Base-by-base conservation (phyloP, 768 basidiomycete species). In the Tephrocybe sp. region DNA sequence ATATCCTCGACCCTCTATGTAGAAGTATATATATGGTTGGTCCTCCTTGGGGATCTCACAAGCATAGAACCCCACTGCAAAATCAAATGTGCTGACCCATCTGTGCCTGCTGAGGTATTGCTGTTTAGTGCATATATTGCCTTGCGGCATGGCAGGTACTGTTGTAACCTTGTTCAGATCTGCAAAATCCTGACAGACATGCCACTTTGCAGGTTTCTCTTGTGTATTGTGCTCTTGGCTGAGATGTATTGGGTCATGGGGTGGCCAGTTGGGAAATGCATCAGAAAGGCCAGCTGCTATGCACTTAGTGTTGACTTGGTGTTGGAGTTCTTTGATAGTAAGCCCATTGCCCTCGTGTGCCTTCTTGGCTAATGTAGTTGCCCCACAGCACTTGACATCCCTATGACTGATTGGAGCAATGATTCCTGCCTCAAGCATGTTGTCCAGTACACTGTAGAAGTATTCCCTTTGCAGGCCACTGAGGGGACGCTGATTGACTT, bases 101-200 rank as follows among this genome's bases (percentile, higher is more conserved):
- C 65, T 28, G 41, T 77, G 70, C 0, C 76, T 74, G 1, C 59
- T 61, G 0, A 76, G 55, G 0, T 55, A 7, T 28, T 67, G 62
- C 40, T 78, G 74, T 43, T 76, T 78, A 0, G 62, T 58, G 0
- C 57, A 40, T 0, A 78, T 70, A 54, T 78, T 65, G 0, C 76
- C 70, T 25, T 71, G 68, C 0, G 61, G 65, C 50, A 73, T 52
- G 5, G 67, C 56, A 0, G 65, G 58, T 1, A 69, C 57, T 32
- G 65, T 46, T 0, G 62, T 65, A 12, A 50, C 33, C 37, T 40
- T 48, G 47, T 48, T 48, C 4, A 47, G 37, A 14, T 48, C 26
- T n/a, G 37, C 38, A 20, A 48, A 48, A 14, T 48, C 38, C 25
- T 48, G 47, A 15, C 47, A 48, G 26, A 48, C 20, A 14, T 17